These are phyloP conservation scores for Acanthamoeba rhysodes DNA, from an alignment of 208 protist genomes.

Conservation along the genomic window DNA sequence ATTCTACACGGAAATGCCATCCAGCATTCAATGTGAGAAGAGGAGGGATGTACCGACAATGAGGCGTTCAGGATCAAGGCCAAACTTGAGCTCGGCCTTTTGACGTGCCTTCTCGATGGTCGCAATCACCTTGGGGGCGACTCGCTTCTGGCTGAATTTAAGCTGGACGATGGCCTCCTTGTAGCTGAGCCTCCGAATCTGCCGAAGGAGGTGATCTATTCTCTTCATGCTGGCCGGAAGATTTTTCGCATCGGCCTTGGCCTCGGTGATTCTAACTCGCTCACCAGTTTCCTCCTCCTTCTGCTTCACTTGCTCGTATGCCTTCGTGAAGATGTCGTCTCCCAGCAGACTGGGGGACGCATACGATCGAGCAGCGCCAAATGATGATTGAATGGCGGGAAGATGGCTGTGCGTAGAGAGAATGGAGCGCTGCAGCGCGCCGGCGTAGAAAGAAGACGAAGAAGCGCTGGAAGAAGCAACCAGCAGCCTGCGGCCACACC, in stretches of 20 bases:
- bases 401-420: not conserved
- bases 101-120: slow-evolving; percentile 47
- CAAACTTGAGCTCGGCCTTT: slow-evolving; percentile 39
- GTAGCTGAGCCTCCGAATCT: slow-evolving; percentile 64
- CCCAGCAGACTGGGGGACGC: not conserved
- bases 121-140: not conserved
- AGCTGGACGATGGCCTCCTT: slow-evolving; percentile 28
- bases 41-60: not conserved
- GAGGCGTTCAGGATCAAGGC: slow-evolving; percentile 41
- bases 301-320: slow-evolving; percentile 17
- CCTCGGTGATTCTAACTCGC: not conserved
- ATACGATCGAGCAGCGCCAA: not conserved
- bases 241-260: not conserved
- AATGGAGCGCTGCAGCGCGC: not conserved
- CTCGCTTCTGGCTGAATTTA: slow-evolving; percentile 17
- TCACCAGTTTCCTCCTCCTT: not conserved
- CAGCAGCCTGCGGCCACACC: not conserved
- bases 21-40: too few relatives aligned
- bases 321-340: slow-evolving; percentile 43
- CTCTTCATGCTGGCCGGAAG: slow-evolving; percentile 49
- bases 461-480: not conserved
- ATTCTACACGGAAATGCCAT: not conserved
- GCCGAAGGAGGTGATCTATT: slow-evolving; percentile 23
- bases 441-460: not conserved
- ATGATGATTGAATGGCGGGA: not conserved